Percentiles rank a stretch among this genome's conserved stretches.
These are phyloP conservation scores for Pichia sp. DNA, from an alignment of 1,139 yeast species.

Conservation along the genomic window DNA sequence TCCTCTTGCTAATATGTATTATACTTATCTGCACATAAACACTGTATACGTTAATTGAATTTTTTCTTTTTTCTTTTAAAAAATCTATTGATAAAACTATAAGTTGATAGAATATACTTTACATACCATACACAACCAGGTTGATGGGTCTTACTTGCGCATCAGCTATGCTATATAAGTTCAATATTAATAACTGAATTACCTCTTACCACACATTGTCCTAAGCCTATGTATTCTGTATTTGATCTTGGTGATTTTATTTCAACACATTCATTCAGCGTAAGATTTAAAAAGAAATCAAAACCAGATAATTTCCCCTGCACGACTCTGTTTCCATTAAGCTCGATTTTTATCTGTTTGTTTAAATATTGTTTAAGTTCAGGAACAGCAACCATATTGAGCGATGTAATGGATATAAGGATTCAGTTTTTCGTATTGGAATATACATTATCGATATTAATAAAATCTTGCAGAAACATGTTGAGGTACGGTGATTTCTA, in stretches of 20 bases:
- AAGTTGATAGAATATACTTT: too few species aligned
- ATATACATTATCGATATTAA: too few species aligned
- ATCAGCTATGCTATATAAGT: too few species aligned
- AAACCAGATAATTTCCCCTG: slow-evolving; percentile 30
- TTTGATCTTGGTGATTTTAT: slow-evolving; percentile 11
- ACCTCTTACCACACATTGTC: slow-evolving; percentile 30
- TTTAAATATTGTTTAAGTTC: slow-evolving; percentile 29
- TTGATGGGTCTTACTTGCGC: too few species aligned
- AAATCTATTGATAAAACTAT: too few species aligned
- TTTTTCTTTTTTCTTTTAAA: too few species aligned
- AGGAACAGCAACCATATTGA: slow-evolving; percentile 30
- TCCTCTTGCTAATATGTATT: background rate
- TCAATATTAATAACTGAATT: slow-evolving; percentile 31
- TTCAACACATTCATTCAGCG: slow-evolving; percentile 29
- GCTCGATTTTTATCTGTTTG: slow-evolving; percentile 24
- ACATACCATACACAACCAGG: too few species aligned
- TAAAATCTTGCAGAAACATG: too few species aligned
- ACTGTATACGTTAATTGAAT: too few species aligned
- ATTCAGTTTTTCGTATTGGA: too few species aligned
- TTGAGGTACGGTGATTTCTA: too few species aligned
- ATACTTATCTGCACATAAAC: too few species aligned
- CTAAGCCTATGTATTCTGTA: slow-evolving; percentile 21
- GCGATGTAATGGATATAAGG: background rate
- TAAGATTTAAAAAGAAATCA: slow-evolving; percentile 29
- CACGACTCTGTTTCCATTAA: slow-evolving; percentile 27